Base-by-base conservation (phyloP, 169 alveolate genomes). In the Besnoitia besnoiti region DNA sequence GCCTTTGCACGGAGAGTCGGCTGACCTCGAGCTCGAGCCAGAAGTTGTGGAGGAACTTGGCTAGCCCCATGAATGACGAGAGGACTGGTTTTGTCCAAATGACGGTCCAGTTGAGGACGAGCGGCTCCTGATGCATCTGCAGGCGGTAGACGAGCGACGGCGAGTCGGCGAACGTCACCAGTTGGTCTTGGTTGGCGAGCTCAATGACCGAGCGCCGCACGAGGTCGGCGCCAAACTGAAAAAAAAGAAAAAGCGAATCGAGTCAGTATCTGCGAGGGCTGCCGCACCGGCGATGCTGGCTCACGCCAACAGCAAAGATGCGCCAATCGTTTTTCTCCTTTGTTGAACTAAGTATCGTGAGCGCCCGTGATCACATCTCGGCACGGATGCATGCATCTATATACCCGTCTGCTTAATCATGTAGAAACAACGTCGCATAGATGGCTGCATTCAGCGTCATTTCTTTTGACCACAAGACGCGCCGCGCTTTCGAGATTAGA, bases 101-200 rank as follows among this genome's bases (percentile, higher is more conserved):
- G 21, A 67, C 80, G 1, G 80, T 33, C 80, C 80, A 67, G 80
- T 67, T 67, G 47, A 67, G 44, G 46, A 67, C 80, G 80, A 67
- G 21, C 14, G 80, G 80, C 42, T 67, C 80, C n/a, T 30, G 47
- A 42, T 67, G 80, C 80, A 67, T 30, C n/a, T 67, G 80, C 39
- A 67, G 80, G 47, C 80, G 80, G n/a, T n/a, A 67, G 80, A 67
- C 24, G 80, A 35, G 47, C 40, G 80, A 0, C 80, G 80, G 80
- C 80, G 80, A 67, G 80, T 67, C 80, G 10, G 80, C 2, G 44
- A 67, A 67, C 24, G n/a, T 42, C 24, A 35, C 80, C 44, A 67
- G 39, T 5, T 67, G 80, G 24, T 67, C 80, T 7, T 30, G 44
- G 44, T 35, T 14, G 44, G 44, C 40, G 44, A 67, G 80, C 10